These are phyloP conservation scores for Boletus edulis DNA, from an alignment of 768 basidiomycete species.

Conservation along the genomic window DNA sequence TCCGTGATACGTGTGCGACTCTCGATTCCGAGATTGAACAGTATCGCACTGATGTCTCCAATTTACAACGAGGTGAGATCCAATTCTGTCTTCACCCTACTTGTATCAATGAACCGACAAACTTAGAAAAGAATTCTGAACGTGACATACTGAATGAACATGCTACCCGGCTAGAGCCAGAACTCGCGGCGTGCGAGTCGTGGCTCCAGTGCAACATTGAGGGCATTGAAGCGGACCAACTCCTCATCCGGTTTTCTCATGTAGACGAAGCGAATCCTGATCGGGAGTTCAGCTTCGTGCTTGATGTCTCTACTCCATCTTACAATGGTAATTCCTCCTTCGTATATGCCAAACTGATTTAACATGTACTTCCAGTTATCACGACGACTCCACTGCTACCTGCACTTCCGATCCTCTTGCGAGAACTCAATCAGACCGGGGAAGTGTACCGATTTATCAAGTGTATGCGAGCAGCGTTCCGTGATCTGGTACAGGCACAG, in stretches of 20 bases:
- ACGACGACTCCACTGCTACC: slow-evolving; percentile 73
- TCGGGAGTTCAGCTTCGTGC: slow-evolving; percentile 67
- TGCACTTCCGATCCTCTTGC: slow-evolving; percentile 63
- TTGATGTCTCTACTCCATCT: slow-evolving; percentile 62
- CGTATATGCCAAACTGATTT: not conserved
- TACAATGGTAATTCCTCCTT: slow-evolving; percentile 58
- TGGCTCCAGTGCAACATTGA: slow-evolving; percentile 67
- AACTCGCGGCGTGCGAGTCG: slow-evolving; percentile 56
- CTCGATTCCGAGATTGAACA: slow-evolving; percentile 74
- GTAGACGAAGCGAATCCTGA: slow-evolving; percentile 57
- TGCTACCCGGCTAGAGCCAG: slow-evolving; percentile 50
- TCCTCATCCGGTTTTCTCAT: slow-evolving; percentile 70
- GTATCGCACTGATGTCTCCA: slow-evolving; percentile 57
- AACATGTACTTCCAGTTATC: slow-evolving; percentile 50
- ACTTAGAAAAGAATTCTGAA: slow-evolving; percentile 68
- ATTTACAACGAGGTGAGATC: slow-evolving; percentile 60
- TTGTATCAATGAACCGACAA: not conserved
- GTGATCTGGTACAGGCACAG: slow-evolving; percentile 17
- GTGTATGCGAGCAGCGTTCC: slow-evolving; percentile 56
- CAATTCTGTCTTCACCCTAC: not conserved
- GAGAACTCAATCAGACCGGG: slow-evolving; percentile 64
- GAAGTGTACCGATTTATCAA: slow-evolving; percentile 74
- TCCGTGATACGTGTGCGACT: slow-evolving; percentile 55
- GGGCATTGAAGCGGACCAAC: slow-evolving; percentile 68
- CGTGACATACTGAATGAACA: slow-evolving; percentile 51